phyloP scores from a whole-genome alignment of 148 eudicot genomes.

The Vaccinium macrocarpon region DNA sequence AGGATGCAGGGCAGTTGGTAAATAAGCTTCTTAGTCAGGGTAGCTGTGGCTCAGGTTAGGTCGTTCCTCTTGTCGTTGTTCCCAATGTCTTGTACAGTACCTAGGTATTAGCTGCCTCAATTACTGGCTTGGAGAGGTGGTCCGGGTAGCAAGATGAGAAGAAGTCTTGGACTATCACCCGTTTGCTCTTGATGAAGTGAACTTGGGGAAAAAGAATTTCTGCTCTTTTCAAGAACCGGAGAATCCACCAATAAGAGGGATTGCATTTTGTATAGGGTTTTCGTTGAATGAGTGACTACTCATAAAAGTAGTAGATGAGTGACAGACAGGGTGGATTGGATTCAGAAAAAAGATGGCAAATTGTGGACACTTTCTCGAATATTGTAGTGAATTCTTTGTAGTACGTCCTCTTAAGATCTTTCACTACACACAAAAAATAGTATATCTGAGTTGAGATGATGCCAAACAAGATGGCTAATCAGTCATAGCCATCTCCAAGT shows the following conservation, averaged over 20 bases:
- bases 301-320: background rate
- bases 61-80: background rate
- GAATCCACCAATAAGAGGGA: background rate
- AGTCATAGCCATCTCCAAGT: background rate
- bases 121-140: background rate
- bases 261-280: background rate
- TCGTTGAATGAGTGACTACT: background rate
- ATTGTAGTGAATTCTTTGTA: background rate
- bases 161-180: background rate
- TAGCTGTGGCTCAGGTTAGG: background rate
- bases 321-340: background rate
- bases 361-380: background rate
- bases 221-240: background rate
- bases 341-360: background rate
- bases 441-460: background rate
- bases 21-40: background rate
- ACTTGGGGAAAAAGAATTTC: background rate
- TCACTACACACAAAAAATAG: background rate
- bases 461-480: conserved; percentile 5
- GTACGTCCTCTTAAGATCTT: background rate
- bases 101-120: background rate
- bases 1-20: background rate
- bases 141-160: background rate
- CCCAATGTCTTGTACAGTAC: too few species aligned
- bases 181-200: background rate